Conservation (phyloP, 176 grass and related monocot species). For the Cenchrus fungigraminus region DNA sequence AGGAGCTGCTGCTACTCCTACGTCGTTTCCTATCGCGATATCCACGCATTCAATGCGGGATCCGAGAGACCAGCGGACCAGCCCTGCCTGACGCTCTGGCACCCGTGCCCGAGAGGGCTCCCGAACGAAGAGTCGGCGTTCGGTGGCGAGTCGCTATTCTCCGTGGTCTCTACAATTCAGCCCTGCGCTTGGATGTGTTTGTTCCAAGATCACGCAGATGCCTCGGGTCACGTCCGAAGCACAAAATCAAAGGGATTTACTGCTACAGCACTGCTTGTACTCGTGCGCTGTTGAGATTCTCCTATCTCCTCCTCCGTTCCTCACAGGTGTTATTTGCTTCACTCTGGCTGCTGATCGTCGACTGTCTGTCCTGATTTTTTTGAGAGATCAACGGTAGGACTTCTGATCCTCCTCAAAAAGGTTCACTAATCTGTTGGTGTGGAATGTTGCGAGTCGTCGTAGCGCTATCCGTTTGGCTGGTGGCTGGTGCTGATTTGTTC, state of each 20-base stretch:
- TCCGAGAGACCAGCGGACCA: conserved; percentile 15
- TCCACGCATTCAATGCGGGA: conserved; percentile 11
- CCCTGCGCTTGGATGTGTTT: neutral
- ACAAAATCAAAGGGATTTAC: neutral
- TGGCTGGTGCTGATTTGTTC: too few relatives aligned
- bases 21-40: neutral
- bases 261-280: neutral
- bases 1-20: neutral
- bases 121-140: neutral
- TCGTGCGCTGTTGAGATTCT: neutral
- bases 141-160: conserved; percentile 1
- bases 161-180: neutral
- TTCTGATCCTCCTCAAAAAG: neutral
- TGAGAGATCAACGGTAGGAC: too few relatives aligned
- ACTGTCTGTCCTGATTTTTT: neutral
- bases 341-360: neutral
- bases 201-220: neutral
- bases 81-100: neutral
- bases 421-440: neutral
- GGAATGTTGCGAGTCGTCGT: neutral
- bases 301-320: neutral
- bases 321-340: neutral
- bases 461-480: too few relatives aligned
- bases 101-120: neutral
- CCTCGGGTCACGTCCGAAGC: neutral